phyloP scores from a whole-genome alignment of 2,329 filamentous ascomycete species.

The Orbilia javanica region DNA sequence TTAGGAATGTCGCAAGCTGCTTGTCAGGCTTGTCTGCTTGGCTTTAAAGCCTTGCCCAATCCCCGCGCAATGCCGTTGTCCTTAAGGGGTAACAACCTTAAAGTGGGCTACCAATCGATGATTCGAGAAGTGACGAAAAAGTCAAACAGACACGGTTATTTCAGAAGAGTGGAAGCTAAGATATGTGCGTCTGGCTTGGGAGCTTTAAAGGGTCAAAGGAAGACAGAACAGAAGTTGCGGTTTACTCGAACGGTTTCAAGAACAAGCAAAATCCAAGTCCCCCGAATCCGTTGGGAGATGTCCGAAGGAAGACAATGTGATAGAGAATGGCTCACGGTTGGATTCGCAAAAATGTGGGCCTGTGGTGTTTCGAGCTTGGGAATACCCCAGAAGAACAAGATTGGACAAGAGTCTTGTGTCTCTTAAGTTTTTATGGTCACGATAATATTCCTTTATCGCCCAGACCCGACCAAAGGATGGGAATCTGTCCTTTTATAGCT shows the following conservation, averaged over 20 bases:
- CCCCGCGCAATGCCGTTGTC: slow-evolving; percentile 38
- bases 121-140: slow-evolving; percentile 56
- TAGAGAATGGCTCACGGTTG: slow-evolving; percentile 46
- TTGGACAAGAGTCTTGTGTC: slow-evolving; percentile 56
- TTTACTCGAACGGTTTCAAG: slow-evolving; percentile 15
- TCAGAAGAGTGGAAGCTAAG: slow-evolving; percentile 26
- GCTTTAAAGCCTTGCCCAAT: slow-evolving; percentile 41
- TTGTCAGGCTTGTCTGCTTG: slow-evolving; percentile 55
- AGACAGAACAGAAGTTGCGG: slow-evolving; percentile 9
- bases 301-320: slow-evolving; percentile 56
- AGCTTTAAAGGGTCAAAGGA: slow-evolving; percentile 13
- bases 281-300: slow-evolving; percentile 46
- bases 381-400: slow-evolving; percentile 56
- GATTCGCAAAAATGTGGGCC: slow-evolving; percentile 53
- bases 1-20: slow-evolving; percentile 59
- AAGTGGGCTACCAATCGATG: slow-evolving; percentile 52
- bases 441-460: slow-evolving; percentile 31
- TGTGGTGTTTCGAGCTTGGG: slow-evolving; percentile 53
- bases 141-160: slow-evolving; percentile 49
- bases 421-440: slow-evolving; percentile 53
- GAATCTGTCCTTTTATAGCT: slow-evolving; percentile 54
- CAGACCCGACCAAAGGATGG: slow-evolving; percentile 34
- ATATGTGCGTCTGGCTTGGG: slow-evolving; percentile 35
- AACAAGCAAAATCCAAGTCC: slow-evolving; percentile 20
- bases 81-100: slow-evolving; percentile 57